phyloP scores from a whole-genome alignment of 2,329 filamentous ascomycete genomes.

The Cryphonectria japonica region DNA sequence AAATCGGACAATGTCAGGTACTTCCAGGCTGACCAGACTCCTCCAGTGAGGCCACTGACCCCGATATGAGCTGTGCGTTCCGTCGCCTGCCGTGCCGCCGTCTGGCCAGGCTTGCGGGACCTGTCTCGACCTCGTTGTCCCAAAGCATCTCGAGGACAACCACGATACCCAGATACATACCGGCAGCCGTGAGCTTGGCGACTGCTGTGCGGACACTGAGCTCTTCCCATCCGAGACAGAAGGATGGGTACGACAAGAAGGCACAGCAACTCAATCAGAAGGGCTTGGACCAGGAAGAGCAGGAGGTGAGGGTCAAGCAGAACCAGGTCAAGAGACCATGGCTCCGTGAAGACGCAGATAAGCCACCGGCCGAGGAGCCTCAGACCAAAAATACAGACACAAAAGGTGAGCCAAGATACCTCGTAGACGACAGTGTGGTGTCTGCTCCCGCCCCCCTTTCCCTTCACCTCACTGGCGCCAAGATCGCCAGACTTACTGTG shows the following conservation, averaged over 20 bases:
- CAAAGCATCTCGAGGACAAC: neutral
- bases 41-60: conserved; percentile 10
- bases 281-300: conserved; percentile 41
- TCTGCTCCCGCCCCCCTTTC: neutral
- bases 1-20: neutral
- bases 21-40: neutral
- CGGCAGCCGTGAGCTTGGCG: neutral
- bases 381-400: conserved; percentile 35
- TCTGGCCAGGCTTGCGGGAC: conserved; percentile 28
- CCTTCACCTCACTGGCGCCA: no score
- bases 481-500: neutral
- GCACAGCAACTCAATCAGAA: conserved; percentile 39
- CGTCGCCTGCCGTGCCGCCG: conserved; percentile 31
- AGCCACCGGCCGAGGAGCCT: conserved; percentile 39
- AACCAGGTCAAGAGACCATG: conserved; percentile 66
- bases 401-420: conserved; percentile 35
- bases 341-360: conserved; percentile 63
- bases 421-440: neutral
- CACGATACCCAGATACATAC: neutral
- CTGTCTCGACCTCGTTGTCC: conserved; percentile 9
- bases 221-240: neutral
- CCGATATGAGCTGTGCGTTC: conserved; percentile 32
- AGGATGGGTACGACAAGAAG: conserved; percentile 34
- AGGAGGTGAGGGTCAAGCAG: conserved; percentile 50
- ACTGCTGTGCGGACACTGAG: conserved; percentile 12